Evolutionary conservation across 1,284 basidiomycete species (phyloP).

Genomic region (Ustilago shanxiensis): DNA sequence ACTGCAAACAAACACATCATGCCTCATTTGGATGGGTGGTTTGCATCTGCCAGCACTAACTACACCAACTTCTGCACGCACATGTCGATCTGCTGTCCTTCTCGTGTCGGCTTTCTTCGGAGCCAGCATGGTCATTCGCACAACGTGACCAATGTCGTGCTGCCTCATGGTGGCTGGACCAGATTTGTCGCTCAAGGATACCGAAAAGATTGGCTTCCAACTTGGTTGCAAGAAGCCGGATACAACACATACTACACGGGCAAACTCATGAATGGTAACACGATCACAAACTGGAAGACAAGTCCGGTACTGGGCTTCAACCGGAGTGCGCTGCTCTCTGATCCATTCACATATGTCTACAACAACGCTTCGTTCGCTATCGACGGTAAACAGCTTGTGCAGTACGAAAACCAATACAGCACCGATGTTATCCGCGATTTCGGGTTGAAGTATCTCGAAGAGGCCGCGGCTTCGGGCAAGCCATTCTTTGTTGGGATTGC

Average conservation of each 20-base stretch:
- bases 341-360: conserved; percentile 18
- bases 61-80: conserved; percentile 15
- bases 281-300: conserved; percentile 11
- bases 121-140: conserved; percentile 18
- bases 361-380: conserved; percentile 9
- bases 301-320: conserved; percentile 12
- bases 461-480: neutral
- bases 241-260: conserved; percentile 17
- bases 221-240: conserved; percentile 14
- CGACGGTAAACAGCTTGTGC: neutral
- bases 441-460: conserved; percentile 10
- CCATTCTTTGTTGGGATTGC: conserved; percentile 20
- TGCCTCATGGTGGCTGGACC: conserved; percentile 12
- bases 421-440: conserved; percentile 15
- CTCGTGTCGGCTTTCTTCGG: conserved; percentile 14
- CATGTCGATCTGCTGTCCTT: conserved; percentile 21
- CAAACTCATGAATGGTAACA: conserved; percentile 23
- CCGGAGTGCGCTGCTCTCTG: conserved; percentile 5
- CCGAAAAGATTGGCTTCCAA: conserved; percentile 9
- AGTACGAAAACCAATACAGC: conserved; percentile 6
- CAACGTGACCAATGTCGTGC: conserved; percentile 14
- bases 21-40: conserved; percentile 1
- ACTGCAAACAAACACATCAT: conserved; percentile 9
- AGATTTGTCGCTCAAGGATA: conserved; percentile 14
- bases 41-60: conserved; percentile 1